A percentile compares a stretch with the other conserved stretches of the same genome.
These are phyloP conservation scores for Tuctoria greenei DNA, from an alignment of 176 grass and related monocot genomes.

Conservation along the genomic window DNA sequence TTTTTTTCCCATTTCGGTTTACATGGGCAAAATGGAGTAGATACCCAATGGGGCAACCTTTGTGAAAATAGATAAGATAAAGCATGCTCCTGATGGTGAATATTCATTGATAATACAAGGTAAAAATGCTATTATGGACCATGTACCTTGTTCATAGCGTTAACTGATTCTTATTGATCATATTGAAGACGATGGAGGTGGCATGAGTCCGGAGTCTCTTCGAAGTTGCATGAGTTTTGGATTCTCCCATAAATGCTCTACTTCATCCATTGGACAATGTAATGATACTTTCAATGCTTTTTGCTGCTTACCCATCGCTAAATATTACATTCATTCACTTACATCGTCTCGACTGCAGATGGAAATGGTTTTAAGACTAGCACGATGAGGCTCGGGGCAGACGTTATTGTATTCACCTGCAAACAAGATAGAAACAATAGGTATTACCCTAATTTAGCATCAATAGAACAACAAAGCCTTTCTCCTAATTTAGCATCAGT, in stretches of 20 bases:
- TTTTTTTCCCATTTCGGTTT: constrained; percentile 9
- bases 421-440: constrained; percentile 35
- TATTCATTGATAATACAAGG: constrained; percentile 75
- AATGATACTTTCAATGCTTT: constrained; percentile 27
- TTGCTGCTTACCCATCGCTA: constrained; percentile 9
- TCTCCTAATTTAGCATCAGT: not conserved
- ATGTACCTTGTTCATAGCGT: constrained; percentile 5
- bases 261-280: constrained; percentile 69
- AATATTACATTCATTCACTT: constrained; percentile 28
- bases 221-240: constrained; percentile 78
- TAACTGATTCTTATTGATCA: not conserved
- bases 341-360: constrained; percentile 41
- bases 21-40: constrained; percentile 35
- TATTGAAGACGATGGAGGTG: constrained; percentile 68
- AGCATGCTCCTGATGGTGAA: constrained; percentile 48
- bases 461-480: too few relatives aligned
- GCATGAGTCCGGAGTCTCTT: constrained; percentile 70
- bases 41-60: constrained; percentile 62
- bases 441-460: constrained; percentile 25
- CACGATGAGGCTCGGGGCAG: constrained; percentile 85
- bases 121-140: constrained; percentile 28
- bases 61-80: constrained; percentile 69
- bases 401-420: constrained; percentile 74
- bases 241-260: constrained; percentile 60
- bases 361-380: constrained; percentile 96